A percentile compares a stretch with the other conserved stretches of the same genome.
phyloP scores from a whole-genome alignment of 2,329 filamentous ascomycete genomes.

The Talaromyces albobiverticillius region DNA sequence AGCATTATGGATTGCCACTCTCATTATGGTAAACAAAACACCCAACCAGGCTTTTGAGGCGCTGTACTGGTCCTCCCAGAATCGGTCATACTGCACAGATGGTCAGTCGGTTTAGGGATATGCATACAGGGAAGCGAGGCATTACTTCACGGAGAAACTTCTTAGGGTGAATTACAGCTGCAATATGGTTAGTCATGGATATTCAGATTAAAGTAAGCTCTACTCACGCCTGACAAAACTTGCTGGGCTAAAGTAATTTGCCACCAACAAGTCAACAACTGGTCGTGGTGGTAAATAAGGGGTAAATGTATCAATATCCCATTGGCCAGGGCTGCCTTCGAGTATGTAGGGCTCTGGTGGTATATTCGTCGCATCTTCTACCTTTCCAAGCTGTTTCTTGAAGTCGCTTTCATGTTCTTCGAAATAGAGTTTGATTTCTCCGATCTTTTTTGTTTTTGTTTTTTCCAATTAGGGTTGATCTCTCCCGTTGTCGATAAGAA shows the following conservation, averaged over 20 bases:
- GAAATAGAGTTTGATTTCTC: slow-evolving; percentile 15
- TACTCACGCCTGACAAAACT: slow-evolving; percentile 10
- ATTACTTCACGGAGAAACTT: slow-evolving; percentile 13
- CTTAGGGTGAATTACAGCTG: slow-evolving; percentile 15
- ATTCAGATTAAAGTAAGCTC: background rate
- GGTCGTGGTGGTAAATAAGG: slow-evolving; percentile 9
- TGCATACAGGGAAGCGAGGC: background rate
- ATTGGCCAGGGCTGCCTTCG: slow-evolving; percentile 9
- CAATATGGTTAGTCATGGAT: background rate
- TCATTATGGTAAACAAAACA: slow-evolving; percentile 57
- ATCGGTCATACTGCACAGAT: slow-evolving; percentile 49
- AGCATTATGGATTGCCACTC: slow-evolving; percentile 56
- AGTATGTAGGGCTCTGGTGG: slow-evolving; percentile 4
- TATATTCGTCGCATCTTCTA: slow-evolving; percentile 11
- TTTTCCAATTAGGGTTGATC: background rate
- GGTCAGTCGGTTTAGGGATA: background rate
- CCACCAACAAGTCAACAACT: slow-evolving; percentile 10
- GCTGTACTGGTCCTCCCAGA: slow-evolving; percentile 54
- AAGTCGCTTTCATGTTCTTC: slow-evolving; percentile 14
- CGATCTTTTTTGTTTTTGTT: slow-evolving; percentile 8
- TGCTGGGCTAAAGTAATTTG: slow-evolving; percentile 10
- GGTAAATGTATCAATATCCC: slow-evolving; percentile 12
- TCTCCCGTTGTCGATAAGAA: background rate
- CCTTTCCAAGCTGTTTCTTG: slow-evolving; percentile 10
- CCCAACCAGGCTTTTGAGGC: slow-evolving; percentile 50